A percentile compares a stretch with the other conserved stretches of the same genome.
Evolutionary conservation across 768 basidiomycete species (phyloP).

Genomic region (Pleurotus eryngii): DNA sequence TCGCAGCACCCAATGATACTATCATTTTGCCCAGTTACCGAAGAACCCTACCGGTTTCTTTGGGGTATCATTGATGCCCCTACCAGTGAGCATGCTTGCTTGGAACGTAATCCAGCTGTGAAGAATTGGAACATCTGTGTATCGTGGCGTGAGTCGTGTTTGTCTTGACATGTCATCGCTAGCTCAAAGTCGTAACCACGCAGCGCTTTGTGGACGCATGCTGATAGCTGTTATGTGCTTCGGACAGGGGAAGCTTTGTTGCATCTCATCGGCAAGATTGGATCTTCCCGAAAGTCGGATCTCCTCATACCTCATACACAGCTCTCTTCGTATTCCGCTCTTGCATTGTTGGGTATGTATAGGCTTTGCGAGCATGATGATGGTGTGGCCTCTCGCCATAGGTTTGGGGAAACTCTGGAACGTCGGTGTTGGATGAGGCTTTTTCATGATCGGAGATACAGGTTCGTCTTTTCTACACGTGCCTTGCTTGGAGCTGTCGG

Average conservation of each 20-base stretch:
- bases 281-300: not conserved
- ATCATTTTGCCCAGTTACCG: too few relatives aligned
- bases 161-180: constrained; percentile 3
- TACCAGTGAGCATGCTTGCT: too few relatives aligned
- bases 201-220: not conserved
- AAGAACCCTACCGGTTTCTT: too few relatives aligned
- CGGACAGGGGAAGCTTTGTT: not conserved
- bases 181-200: constrained; percentile 3
- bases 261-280: constrained; percentile 1
- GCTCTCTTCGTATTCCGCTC: not conserved
- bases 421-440: not conserved
- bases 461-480: not conserved
- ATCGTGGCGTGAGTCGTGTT: constrained; percentile 2
- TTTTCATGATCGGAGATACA: constrained; percentile 4
- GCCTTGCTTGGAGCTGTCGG: not conserved
- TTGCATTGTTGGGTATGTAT: not conserved
- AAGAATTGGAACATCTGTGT: not conserved
- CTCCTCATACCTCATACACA: not conserved
- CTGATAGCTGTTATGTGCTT: not conserved
- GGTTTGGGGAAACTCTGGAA: not conserved
- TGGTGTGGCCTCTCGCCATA: not conserved
- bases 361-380: not conserved
- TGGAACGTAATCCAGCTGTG: not conserved
- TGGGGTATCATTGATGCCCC: too few relatives aligned
- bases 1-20: too few relatives aligned